Evolutionary conservation across 2,329 filamentous ascomycete genomes (phyloP).

Genomic region (Xylaria sp.): DNA sequence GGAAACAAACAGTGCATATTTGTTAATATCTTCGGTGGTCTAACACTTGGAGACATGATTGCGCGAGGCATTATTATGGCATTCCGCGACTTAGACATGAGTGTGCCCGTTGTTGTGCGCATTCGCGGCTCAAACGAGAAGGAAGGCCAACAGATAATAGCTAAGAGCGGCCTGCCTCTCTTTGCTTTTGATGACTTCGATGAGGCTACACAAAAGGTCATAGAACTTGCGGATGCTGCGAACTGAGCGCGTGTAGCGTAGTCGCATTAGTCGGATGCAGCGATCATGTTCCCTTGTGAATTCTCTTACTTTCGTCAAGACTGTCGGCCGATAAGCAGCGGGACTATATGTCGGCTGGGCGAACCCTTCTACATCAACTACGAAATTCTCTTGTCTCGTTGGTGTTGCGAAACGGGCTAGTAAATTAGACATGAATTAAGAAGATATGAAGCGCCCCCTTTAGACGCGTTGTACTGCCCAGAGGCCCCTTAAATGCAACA

Average conservation of each 20-base stretch:
- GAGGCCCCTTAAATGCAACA: constrained; percentile 43
- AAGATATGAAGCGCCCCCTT: not conserved
- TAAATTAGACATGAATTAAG: not conserved
- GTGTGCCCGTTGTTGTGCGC: constrained; percentile 80
- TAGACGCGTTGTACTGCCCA: constrained; percentile 46
- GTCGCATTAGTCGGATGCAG: not conserved
- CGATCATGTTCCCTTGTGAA: not conserved
- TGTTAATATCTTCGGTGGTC: constrained; percentile 67
- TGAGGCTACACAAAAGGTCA: constrained; percentile 74
- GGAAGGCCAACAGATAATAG: constrained; percentile 75
- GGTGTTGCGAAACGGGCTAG: not conserved
- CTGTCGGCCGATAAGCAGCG: not conserved
- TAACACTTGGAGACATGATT: constrained; percentile 85
- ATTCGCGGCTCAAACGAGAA: constrained; percentile 80
- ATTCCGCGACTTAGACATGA: constrained; percentile 73
- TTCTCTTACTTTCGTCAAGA: not conserved
- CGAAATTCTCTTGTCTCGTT: not conserved
- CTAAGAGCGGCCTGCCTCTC: constrained; percentile 73
- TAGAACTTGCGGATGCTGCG: constrained; percentile 62
- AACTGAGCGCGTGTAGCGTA: not conserved
- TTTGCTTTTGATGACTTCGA: constrained; percentile 81
- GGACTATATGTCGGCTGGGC: not conserved
- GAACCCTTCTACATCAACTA: not conserved
- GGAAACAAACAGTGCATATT: constrained; percentile 54
- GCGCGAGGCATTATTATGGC: constrained; percentile 78